Percentiles rank a stretch among this genome's conserved stretches.
These are phyloP conservation scores for Proliferodiscus dingleyae DNA, from an alignment of 2,329 filamentous ascomycete genomes.

Conservation along the genomic window DNA sequence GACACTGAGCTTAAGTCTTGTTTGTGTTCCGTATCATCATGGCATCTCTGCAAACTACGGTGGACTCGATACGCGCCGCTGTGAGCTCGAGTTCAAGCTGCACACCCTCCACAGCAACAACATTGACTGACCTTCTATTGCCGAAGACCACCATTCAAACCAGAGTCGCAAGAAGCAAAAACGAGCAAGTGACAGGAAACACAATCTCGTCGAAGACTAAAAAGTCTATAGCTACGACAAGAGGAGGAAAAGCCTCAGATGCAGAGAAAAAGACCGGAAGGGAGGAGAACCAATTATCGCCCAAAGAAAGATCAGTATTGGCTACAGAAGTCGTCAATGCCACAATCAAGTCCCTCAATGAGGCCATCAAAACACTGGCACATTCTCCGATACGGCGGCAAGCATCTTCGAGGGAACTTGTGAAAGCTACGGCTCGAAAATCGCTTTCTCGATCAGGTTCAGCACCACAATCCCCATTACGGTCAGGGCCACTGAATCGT, in stretches of 20 bases:
- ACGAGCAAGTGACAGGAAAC: slow-evolving; percentile 10
- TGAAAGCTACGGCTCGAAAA: slow-evolving; percentile 37
- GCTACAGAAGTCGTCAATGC: slow-evolving; percentile 71
- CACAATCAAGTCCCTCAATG: slow-evolving; percentile 63
- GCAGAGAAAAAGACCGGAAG: slow-evolving; percentile 31
- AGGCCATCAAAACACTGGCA: slow-evolving; percentile 51
- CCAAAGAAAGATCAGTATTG: slow-evolving; percentile 59
- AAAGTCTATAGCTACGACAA: slow-evolving; percentile 20
- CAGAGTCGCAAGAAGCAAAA: slow-evolving; percentile 2
- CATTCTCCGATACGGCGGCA: slow-evolving; percentile 17
- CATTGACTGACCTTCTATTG: slow-evolving; percentile 43
- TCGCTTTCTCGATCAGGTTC: slow-evolving; percentile 50
- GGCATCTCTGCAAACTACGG: slow-evolving; percentile 36
- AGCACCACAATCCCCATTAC: slow-evolving; percentile 55
- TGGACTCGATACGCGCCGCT: slow-evolving; percentile 43
- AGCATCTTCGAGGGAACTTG: slow-evolving; percentile 30
- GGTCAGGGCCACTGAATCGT: slow-evolving; percentile 57
- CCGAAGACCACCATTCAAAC: slow-evolving; percentile 28
- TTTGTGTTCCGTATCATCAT: slow-evolving; percentile 30
- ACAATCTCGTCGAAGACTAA: slow-evolving; percentile 12
- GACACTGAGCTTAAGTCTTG: slow-evolving; percentile 16
- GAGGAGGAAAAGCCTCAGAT: slow-evolving; percentile 18
- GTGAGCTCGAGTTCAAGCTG: slow-evolving; percentile 44
- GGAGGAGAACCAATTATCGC: slow-evolving; percentile 38
- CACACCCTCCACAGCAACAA: slow-evolving; percentile 39